These are phyloP conservation scores for Psidium guajava DNA, from an alignment of 345 rosid genomes.

Conservation along the genomic window DNA sequence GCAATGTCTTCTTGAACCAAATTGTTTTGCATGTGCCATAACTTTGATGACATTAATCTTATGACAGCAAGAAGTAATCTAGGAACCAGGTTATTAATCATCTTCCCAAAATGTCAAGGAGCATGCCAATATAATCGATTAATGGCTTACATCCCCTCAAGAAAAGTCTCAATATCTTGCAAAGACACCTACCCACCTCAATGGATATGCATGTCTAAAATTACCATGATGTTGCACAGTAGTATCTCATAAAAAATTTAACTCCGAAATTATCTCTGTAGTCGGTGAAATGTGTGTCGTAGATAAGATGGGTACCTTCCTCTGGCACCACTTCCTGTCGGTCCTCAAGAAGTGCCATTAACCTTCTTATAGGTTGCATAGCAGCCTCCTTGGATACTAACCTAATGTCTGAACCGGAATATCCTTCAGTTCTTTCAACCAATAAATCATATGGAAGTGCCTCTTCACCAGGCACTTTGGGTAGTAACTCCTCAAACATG, in stretches of 20 bases:
- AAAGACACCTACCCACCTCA: background rate
- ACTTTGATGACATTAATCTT: background rate
- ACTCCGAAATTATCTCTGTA: background rate
- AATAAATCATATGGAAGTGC: slow-evolving; percentile 64
- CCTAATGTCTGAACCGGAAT: slow-evolving; percentile 88
- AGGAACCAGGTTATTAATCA: background rate
- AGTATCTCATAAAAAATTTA: background rate
- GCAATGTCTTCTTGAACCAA: background rate
- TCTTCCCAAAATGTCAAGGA: background rate
- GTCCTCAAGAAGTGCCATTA: slow-evolving; percentile 59
- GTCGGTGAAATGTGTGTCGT: background rate
- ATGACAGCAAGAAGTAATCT: background rate
- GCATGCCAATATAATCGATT: background rate
- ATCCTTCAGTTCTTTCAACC: slow-evolving; percentile 73
- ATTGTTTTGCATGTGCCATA: background rate
- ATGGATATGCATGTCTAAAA: background rate
- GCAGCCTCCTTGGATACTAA: slow-evolving; percentile 91
- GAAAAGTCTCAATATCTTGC: background rate
- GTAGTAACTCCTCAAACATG: slow-evolving; percentile 82
- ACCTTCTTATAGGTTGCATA: slow-evolving; percentile 86
- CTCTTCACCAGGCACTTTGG: slow-evolving; percentile 33
- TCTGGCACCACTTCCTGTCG: slow-evolving; percentile 53
- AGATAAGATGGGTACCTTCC: slow-evolving; percentile 37
- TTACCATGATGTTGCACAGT: background rate
- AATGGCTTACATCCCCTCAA: background rate